Evolutionary conservation across 2,329 filamentous ascomycete genomes (phyloP).

Genomic region (Didymella sp.): DNA sequence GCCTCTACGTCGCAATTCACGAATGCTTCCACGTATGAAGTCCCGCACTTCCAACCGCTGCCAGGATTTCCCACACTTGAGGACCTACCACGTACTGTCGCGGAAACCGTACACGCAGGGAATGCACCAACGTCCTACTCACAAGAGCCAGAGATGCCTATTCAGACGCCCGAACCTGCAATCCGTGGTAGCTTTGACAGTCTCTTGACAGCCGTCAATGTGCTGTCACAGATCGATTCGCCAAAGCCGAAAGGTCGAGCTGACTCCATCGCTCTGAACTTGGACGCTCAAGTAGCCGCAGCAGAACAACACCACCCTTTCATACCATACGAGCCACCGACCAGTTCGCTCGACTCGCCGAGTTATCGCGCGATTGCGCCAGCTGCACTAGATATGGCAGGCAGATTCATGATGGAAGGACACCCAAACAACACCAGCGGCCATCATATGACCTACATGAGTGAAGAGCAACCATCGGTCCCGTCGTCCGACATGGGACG

Average conservation of each 20-base stretch:
- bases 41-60: constrained; percentile 5
- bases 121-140: background rate
- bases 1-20: background rate
- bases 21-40: background rate
- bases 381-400: background rate
- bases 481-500: background rate
- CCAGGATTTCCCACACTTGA: constrained; percentile 25
- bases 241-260: constrained; percentile 34
- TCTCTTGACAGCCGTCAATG: constrained; percentile 36
- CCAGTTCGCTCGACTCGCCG: background rate
- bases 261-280: constrained; percentile 31
- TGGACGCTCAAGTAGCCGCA: constrained; percentile 32
- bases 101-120: constrained; percentile 5
- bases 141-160: background rate
- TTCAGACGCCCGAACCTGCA: constrained; percentile 19
- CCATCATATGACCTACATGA: background rate
- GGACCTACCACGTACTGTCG: constrained; percentile 21
- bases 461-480: background rate
- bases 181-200: constrained; percentile 25
- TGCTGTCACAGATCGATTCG: constrained; percentile 34
- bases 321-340: background rate
- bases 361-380: background rate
- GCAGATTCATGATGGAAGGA: background rate
- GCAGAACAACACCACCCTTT: constrained; percentile 21
- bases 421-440: no score